Evolutionary conservation across 2,329 filamentous ascomycete genomes (phyloP).

Genomic region (Gaeumannomyces tritici): DNA sequence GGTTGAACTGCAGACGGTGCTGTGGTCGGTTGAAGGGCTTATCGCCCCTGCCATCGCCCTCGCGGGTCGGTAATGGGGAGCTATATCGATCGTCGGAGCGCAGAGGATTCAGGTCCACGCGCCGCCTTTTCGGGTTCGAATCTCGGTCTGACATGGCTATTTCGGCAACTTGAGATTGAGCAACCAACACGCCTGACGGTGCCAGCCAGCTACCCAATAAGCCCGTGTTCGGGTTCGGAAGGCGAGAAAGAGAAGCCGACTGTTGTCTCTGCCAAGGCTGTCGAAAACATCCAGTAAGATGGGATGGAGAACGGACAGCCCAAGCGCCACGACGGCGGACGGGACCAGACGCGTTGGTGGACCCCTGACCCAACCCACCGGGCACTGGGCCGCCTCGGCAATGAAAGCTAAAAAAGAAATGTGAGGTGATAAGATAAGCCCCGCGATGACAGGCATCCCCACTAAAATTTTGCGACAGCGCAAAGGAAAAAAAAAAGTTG

Average conservation of each 20-base stretch:
- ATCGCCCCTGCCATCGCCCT: background rate
- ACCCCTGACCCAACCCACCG: background rate
- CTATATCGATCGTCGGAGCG: conserved; percentile 47
- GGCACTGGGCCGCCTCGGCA: background rate
- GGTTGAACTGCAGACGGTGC: conserved; percentile 11
- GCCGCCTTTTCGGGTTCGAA: conserved; percentile 46
- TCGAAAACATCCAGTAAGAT: background rate
- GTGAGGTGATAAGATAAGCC: conserved; percentile 23
- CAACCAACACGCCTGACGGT: background rate
- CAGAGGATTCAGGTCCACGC: conserved; percentile 49
- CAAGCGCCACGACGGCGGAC: background rate
- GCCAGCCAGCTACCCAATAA: background rate
- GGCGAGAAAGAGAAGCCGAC: background rate
- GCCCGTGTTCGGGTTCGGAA: background rate
- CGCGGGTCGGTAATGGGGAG: conserved; percentile 26
- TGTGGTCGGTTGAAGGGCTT: background rate
- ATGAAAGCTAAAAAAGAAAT: background rate
- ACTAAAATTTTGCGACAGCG: conserved; percentile 20
- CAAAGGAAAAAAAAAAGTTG: background rate
- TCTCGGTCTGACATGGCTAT: conserved; percentile 12
- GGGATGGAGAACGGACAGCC: background rate
- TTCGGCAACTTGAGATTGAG: background rate
- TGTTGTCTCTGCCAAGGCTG: background rate
- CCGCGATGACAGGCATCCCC: conserved; percentile 7
- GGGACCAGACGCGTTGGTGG: background rate